Conservation (phyloP, 148 eudicot genomes). For the Gaultheria prostrata region DNA sequence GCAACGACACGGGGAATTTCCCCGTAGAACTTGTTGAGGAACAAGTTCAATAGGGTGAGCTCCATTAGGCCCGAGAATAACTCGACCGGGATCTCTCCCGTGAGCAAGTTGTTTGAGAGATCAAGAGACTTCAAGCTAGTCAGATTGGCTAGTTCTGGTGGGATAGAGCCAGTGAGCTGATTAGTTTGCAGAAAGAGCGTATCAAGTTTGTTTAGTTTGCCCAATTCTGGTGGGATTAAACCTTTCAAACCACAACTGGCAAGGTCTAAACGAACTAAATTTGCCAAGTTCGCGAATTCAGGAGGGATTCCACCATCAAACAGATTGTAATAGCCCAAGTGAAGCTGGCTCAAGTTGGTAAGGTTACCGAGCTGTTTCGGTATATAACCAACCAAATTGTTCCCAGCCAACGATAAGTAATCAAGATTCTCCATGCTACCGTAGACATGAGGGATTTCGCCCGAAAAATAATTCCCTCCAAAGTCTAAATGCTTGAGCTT, state of each 20-base stretch:
- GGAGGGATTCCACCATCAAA: constrained; percentile 54
- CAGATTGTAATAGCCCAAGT: constrained; percentile 50
- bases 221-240: constrained; percentile 41
- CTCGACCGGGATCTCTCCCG: constrained; percentile 45
- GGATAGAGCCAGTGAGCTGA: constrained; percentile 42
- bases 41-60: constrained; percentile 44
- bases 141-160: constrained; percentile 35
- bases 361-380: constrained; percentile 46
- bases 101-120: constrained; percentile 41
- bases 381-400: constrained; percentile 38
- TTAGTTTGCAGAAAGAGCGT: constrained; percentile 51
- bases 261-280: constrained; percentile 50
- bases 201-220: constrained; percentile 39
- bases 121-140: constrained; percentile 33
- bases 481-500: constrained; percentile 44
- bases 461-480: constrained; percentile 58
- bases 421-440: constrained; percentile 34
- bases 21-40: constrained; percentile 53
- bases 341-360: constrained; percentile 33
- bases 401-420: constrained; percentile 47
- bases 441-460: constrained; percentile 39
- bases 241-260: constrained; percentile 46
- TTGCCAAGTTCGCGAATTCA: constrained; percentile 39
- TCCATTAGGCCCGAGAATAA: constrained; percentile 28
- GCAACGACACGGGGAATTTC: constrained; percentile 35